Percentiles rank a stretch among this genome's conserved stretches.
These are phyloP conservation scores for Penicillium sp. DNA, from an alignment of 2,329 filamentous ascomycete species.

Conservation along the genomic window DNA sequence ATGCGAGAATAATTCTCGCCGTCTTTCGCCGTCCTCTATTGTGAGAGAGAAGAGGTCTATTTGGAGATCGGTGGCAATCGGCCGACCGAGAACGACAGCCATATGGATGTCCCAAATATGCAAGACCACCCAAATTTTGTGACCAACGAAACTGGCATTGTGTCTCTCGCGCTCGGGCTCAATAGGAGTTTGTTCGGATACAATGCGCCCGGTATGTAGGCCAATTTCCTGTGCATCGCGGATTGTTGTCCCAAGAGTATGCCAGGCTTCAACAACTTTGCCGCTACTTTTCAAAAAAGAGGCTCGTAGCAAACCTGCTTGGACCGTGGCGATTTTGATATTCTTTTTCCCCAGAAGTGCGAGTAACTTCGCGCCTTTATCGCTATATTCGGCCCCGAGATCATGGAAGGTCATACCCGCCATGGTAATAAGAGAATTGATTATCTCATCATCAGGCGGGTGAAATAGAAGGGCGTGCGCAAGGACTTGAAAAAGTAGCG, in stretches of 20 bases:
- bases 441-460: conserved; percentile 9
- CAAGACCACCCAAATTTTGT: conserved; percentile 21
- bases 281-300: conserved; percentile 27
- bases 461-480: conserved; percentile 21
- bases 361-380: conserved; percentile 12
- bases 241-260: conserved; percentile 20
- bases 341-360: conserved; percentile 16
- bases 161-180: background rate
- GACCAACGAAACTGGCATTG: conserved; percentile 2
- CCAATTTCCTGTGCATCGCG: conserved; percentile 26
- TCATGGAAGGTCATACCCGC: conserved; percentile 20
- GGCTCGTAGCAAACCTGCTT: conserved; percentile 22
- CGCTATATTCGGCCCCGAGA: conserved; percentile 17
- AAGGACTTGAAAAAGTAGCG: conserved; percentile 22
- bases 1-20: conserved; percentile 11
- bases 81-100: conserved; percentile 25
- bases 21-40: conserved; percentile 6
- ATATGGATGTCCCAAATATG: conserved; percentile 28
- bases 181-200: background rate
- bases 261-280: conserved; percentile 25
- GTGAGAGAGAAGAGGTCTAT: conserved; percentile 13
- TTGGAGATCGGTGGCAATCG: conserved; percentile 17
- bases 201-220: conserved; percentile 17
- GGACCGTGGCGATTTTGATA: conserved; percentile 15
- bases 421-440: conserved; percentile 9